Evolutionary conservation across 148 eudicot species (phyloP).

Genomic region (Gaultheria prostrata): DNA sequence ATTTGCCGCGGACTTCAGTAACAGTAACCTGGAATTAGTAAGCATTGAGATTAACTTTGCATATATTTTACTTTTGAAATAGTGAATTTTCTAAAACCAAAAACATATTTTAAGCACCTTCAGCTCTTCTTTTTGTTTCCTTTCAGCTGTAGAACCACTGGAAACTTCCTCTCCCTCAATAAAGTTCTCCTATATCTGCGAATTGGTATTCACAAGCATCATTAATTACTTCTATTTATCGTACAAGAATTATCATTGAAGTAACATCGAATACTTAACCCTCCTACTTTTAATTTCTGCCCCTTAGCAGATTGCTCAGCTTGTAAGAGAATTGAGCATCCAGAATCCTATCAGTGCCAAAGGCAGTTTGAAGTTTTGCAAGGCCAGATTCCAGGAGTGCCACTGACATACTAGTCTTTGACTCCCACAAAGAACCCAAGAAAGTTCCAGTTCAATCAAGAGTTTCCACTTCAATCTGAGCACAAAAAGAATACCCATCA

Average conservation of each 20-base stretch:
- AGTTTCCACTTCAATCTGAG: constrained; percentile 89
- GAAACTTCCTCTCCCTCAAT: constrained; percentile 85
- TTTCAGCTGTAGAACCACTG: constrained; percentile 49
- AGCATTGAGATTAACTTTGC: constrained; percentile 2
- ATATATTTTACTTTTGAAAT: background rate
- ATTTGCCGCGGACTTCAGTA: constrained; percentile 85
- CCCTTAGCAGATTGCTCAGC: constrained; percentile 85
- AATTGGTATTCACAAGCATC: constrained; percentile 14
- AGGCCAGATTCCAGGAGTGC: constrained; percentile 83
- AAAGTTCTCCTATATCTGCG: constrained; percentile 88
- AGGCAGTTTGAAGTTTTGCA: constrained; percentile 73
- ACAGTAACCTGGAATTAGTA: constrained; percentile 59
- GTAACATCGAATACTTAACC: background rate
- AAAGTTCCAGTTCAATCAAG: constrained; percentile 93
- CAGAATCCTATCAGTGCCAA: constrained; percentile 68
- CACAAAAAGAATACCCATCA: background rate
- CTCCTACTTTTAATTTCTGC: constrained; percentile 75
- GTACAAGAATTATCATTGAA: background rate
- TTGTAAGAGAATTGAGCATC: constrained; percentile 71
- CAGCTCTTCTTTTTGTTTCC: constrained; percentile 70
- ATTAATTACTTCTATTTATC: background rate
- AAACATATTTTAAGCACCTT: constrained; percentile 42
- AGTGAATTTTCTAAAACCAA: background rate
- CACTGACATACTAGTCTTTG: constrained; percentile 59
- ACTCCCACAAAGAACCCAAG: constrained; percentile 88